These are phyloP conservation scores for Catenaria anguillulae DNA, from an alignment of 371 early-diverging fungal genomes.

Conservation along the genomic window DNA sequence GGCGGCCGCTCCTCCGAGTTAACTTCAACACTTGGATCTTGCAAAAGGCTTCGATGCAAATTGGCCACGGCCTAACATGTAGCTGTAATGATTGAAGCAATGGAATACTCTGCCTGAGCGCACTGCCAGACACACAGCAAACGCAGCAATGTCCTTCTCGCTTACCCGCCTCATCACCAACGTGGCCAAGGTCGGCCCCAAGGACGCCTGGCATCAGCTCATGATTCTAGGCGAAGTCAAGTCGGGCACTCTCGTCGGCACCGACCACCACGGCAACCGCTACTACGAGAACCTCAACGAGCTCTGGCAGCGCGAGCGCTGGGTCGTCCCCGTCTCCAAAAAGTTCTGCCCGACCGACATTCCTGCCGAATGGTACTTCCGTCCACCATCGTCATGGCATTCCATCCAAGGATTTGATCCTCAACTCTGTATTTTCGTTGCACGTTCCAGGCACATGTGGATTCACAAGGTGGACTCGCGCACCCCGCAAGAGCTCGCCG, in stretches of 20 bases:
- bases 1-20: too few species aligned
- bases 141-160: constrained; percentile 3
- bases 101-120: too few species aligned
- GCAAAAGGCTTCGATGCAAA: too few species aligned
- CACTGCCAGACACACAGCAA: too few species aligned
- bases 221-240: constrained; percentile 63
- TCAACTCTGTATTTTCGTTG: too few species aligned
- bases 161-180: background rate
- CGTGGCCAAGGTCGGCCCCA: constrained; percentile 28
- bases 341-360: constrained; percentile 61
- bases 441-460: constrained; percentile 73
- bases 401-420: too few species aligned
- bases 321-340: constrained; percentile 69
- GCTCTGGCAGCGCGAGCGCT: constrained; percentile 75
- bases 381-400: too few species aligned
- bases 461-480: constrained; percentile 66
- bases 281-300: constrained; percentile 81
- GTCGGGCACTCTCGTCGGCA: constrained; percentile 69
- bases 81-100: too few species aligned
- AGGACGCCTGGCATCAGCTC: constrained; percentile 45
- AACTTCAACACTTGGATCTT: too few species aligned
- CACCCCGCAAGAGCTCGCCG: constrained; percentile 41
- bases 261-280: constrained; percentile 74
- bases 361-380: constrained; percentile 76
- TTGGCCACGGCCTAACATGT: too few species aligned